Base-by-base conservation (phyloP, 257 asterid species). In the Jasminum sambac region DNA sequence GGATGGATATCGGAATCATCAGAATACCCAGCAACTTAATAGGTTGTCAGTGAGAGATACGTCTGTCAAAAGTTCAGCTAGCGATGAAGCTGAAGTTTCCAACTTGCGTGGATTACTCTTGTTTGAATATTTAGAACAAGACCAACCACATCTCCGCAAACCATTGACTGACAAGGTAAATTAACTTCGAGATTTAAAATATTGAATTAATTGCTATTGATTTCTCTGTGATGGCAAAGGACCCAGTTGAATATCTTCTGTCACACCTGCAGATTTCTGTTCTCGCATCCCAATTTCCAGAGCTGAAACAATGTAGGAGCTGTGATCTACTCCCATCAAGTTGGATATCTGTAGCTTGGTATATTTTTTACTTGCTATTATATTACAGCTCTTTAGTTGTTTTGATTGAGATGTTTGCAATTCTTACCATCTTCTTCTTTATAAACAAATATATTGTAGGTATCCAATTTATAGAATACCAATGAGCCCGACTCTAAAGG, bases 311-410 rank as follows among this genome's bases (percentile, higher is more conserved):
- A 39, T 83, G 38, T 76, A 83, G 82, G 83, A 94, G 99, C 84
- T 86, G 89, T 25, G 97, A 91, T 86, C 77, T 94, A 24, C 90
- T 83, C 57, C 96, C 96, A 7, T 48, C 89, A 19, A 94, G 99
- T 76, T 94, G 99, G 99, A 78, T 94, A 59, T 84, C 83, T 61
- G 87, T 94, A 41, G 99, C 99, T 63, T 94, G 98, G 99, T 94
- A 79, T 63, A 30, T 83, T 67, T 66, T 48, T 24, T 72, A 25
- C 5, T 38, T 46, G 58, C 34, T 40, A 55, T 38, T 55, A 9
- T 21, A 34, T 69, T 50, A 46, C 2, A 19, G 17, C 42, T 68
- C 42, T 75, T 68, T 44, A 65, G 69, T 34, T 24, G 61, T 8
- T 55, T 26, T 30, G 23, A 34, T 42, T 48, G 71, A 23, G 58